Conservation (phyloP, 164 flowering plant genomes). For the Aristolochia fimbriata region DNA sequence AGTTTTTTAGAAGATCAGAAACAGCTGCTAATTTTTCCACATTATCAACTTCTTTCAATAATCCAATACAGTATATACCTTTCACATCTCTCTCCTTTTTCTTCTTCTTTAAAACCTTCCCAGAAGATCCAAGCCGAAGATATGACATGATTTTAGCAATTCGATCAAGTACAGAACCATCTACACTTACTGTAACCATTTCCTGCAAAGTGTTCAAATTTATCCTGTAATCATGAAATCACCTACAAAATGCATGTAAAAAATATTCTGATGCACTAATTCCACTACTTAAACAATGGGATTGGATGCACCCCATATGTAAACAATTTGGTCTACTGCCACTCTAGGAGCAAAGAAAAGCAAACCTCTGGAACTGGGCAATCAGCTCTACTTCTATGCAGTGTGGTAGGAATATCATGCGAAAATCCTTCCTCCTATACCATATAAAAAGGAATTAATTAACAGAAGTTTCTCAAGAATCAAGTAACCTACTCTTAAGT, state of each 20-base stretch:
- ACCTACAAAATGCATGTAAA: too few relatives aligned
- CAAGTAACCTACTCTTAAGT: too few relatives aligned
- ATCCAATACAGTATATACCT: conserved; percentile 33
- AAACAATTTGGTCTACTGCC: too few relatives aligned
- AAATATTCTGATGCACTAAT: too few relatives aligned
- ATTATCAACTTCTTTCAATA: too few relatives aligned
- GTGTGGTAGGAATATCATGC: conserved; percentile 88
- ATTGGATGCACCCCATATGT: too few relatives aligned
- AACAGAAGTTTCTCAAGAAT: not conserved
- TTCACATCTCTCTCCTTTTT: conserved; percentile 78
- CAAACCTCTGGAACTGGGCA: conserved; percentile 93
- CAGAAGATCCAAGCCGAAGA: conserved; percentile 97
- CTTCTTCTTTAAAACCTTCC: conserved; percentile 96
- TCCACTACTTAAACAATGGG: too few relatives aligned
- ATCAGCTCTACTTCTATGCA: conserved; percentile 97
- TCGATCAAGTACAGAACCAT: conserved; percentile 90
- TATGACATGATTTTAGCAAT: conserved; percentile 96
- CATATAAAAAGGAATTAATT: not conserved
- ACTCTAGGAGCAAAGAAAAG: conserved; percentile 2
- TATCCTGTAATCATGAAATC: not conserved
- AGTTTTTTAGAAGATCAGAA: too few relatives aligned
- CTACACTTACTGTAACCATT: conserved; percentile 92
- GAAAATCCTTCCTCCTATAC: conserved; percentile 68
- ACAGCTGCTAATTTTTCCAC: too few relatives aligned
- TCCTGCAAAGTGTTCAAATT: conserved; percentile 39